Base-by-base conservation (phyloP, 495 filamentous ascomycete genomes). In the Neurospora sp. region DNA sequence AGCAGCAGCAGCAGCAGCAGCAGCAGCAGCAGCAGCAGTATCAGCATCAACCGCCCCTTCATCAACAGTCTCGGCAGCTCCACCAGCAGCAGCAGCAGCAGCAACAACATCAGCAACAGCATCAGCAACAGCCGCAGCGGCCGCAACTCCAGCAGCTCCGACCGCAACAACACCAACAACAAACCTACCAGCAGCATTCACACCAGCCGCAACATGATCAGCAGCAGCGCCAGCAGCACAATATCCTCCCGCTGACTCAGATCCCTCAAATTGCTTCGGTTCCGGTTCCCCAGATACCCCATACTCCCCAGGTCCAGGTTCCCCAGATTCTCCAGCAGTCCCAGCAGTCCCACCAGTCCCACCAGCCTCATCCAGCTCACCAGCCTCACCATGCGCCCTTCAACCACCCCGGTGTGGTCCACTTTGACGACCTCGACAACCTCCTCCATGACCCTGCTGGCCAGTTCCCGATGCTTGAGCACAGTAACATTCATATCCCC, bases 381-480 rank as follows among this genome's bases (percentile, higher is more conserved):
- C 41, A 61, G 40, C 17, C 41, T 35, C 41, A 70, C 39, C 37
- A 65, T 69, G 20, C 41, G 8, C 22, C 69, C 72, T 72, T 72
- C 65, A 53, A 73, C 8, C 68, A 70, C 61, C 6, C 22, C 53
- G 53, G 27, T 27, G 27, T 65, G 53, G 65, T 70, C 37, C 71
- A 71, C 5, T 78, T 72, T 37, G 74, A 73, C 27, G 72, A 78
- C 20, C 53, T 78, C 5, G 72, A 74, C 45, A 68, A 72, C 68
- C n/a, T 78, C 20, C 73, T 78, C 40, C 77, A 79, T 7, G 48
- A 76, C 16, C 45, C 77, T 44, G 74, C 77, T 68, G 74, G 74
- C 10, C 69, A 68, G 12, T 74, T 72, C 65, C 77, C 76, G 1
- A 17, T 76, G 12, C 40, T 74, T 7, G 70, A 37, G 20, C 69